phyloP scores from a whole-genome alignment of 129 eudicot genomes.

The Scalesia atractyloides region DNA sequence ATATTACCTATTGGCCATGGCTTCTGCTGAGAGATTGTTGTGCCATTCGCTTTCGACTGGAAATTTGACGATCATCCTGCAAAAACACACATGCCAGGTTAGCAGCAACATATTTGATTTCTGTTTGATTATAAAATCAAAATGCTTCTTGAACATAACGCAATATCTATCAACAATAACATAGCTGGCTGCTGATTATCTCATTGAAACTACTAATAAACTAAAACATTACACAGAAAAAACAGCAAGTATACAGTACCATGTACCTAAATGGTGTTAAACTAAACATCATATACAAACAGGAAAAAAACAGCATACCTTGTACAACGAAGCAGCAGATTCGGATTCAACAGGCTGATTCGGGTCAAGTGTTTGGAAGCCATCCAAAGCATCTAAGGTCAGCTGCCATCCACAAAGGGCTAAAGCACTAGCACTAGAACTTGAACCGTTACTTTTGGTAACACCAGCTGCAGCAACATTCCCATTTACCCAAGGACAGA shows the following conservation, averaged over 20 bases:
- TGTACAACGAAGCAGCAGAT: constrained; percentile 40
- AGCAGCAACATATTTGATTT: neutral
- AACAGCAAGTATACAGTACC: neutral
- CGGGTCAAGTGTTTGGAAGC: constrained; percentile 29
- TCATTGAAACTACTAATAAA: neutral
- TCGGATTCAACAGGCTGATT: constrained; percentile 34
- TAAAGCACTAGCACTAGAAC: constrained; percentile 44
- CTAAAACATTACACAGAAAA: neutral
- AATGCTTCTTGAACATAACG: neutral
- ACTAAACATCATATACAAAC: neutral
- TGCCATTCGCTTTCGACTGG: constrained; percentile 65
- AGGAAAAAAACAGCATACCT: constrained; percentile 10
- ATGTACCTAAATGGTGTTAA: neutral
- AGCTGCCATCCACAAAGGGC: constrained; percentile 43
- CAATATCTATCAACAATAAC: too few relatives aligned
- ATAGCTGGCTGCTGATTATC: too few relatives aligned
- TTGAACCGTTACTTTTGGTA: constrained; percentile 54
- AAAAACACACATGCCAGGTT: constrained; percentile 20
- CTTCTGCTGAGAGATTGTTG: constrained; percentile 71
- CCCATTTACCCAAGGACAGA: constrained; percentile 95
- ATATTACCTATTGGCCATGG: constrained; percentile 45
- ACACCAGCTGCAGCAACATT: constrained; percentile 96
- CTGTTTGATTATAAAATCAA: constrained; percentile 5
- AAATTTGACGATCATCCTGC: constrained; percentile 72
- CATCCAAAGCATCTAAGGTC: constrained; percentile 38